Evolutionary conservation across 1,139 yeast genomes (phyloP).

Genomic region (Taphrina confusa): DNA sequence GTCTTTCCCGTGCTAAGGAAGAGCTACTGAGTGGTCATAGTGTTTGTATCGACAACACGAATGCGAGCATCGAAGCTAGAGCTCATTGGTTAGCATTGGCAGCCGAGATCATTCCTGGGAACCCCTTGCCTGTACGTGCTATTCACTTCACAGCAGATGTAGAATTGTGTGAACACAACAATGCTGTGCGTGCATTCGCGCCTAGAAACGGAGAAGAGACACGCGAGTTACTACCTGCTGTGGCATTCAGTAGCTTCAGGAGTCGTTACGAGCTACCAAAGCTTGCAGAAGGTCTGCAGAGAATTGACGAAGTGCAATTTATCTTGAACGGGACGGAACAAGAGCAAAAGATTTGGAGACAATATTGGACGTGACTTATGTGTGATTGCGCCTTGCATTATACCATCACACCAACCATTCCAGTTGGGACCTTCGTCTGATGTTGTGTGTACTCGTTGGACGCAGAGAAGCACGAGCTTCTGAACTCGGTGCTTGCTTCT

Average conservation of each 20-base stretch:
- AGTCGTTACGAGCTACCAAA: conserved; percentile 28
- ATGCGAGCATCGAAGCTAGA: conserved; percentile 26
- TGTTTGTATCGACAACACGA: conserved; percentile 36
- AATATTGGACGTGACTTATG: conserved; percentile 15
- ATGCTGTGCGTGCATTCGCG: conserved; percentile 32
- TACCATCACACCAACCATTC: no score
- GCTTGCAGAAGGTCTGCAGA: conserved; percentile 26
- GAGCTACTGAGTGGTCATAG: conserved; percentile 23
- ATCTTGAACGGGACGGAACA: conserved; percentile 3
- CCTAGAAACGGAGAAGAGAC: conserved; percentile 6
- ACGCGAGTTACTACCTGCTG: conserved; percentile 25
- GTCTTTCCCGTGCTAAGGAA: conserved; percentile 22
- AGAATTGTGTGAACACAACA: conserved; percentile 31
- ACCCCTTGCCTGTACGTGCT: conserved; percentile 7
- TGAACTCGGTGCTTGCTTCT: no score
- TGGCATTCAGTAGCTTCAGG: conserved; percentile 23
- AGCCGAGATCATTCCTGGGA: background rate
- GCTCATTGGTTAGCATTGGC: conserved; percentile 33
- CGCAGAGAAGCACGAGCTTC: no score
- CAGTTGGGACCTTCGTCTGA: no score
- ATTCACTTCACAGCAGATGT: conserved; percentile 19
- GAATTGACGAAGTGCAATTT: conserved; percentile 16
- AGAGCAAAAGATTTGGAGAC: conserved; percentile 19
- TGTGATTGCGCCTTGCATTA: no score
- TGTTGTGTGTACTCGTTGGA: no score